Evolutionary conservation across 2,329 filamentous ascomycete genomes (phyloP), one percentile per base, ranked within the genome.

Genomic region (Aspergillus candidus): DNA sequence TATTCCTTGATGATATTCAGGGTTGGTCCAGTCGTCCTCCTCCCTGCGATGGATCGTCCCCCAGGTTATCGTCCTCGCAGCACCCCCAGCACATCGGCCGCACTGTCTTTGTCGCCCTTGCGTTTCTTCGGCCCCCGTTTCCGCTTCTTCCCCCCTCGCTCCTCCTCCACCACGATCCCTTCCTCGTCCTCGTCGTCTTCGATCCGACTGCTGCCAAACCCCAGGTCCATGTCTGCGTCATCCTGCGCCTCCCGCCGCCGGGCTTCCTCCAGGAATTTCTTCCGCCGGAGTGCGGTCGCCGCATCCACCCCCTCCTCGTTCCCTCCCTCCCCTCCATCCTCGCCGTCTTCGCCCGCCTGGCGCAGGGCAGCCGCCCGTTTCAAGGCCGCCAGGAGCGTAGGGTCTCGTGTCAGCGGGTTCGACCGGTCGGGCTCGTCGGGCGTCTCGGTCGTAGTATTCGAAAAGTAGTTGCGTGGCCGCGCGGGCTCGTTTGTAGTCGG

Each of bases 191-290:
- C 90, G 47, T 90, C 90, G 39, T 90, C 89, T 42, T 87, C 89
- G 58, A 88, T 84, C 22, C 91, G 78, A 59, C 85, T 93, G 14
- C 83, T 87, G 30, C 93, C 93, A 60, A 98, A 97, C 48, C 90
- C 91, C 74, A 97, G 80, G 60, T 98, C 93, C 69, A 98, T 78
- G 67, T 98, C 91, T 45, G 91, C 83, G 38, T 89, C 81, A 62
- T 97, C 91, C 38, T 90, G 79, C 54, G 86, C 84, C 43, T 82
- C 68, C n/a, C 70, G 71, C 8, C 65, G 64, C 35, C 59, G 62
- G 8, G 73, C 80, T 47, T 77, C 77, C 55, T 83, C 74, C 5
- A 96, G 73, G 72, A 96, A 85, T 52, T 79, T 84, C 63, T 81
- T 84, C 40, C 83, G 79, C 6, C 84, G 82, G 39, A 82, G 82